These are phyloP conservation scores for Allium fistulosum DNA, from an alignment of 106 monocot genomes.

Conservation along the genomic window DNA sequence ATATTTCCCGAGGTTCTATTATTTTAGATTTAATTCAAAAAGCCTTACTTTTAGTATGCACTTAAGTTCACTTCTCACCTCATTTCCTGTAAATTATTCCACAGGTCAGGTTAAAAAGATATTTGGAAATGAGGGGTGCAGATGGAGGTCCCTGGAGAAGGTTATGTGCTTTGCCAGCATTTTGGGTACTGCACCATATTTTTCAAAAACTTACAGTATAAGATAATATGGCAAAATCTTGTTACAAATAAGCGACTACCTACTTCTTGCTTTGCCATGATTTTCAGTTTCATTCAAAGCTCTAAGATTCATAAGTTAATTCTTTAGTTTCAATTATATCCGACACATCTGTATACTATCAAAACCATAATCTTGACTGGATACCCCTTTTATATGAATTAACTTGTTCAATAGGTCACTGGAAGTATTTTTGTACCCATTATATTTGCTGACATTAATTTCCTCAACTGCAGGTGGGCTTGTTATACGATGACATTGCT, in stretches of 20 bases:
- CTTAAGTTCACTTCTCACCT: no score
- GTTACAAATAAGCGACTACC: no score
- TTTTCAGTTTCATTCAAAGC: not conserved
- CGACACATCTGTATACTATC: not conserved
- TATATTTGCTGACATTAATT: slow-evolving; percentile 1
- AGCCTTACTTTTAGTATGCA: no score
- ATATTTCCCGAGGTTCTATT: slow-evolving; percentile 87
- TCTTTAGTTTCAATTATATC: no score
- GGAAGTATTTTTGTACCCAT: no score
- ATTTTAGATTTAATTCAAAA: not conserved
- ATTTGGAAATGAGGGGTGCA: slow-evolving; percentile 99
- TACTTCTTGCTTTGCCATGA: no score
- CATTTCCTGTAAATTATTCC: not conserved
- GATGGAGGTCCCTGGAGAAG: slow-evolving; percentile 99
- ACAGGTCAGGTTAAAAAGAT: slow-evolving; percentile 93
- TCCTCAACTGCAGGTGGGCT: slow-evolving; percentile 52
- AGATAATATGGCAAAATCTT: no score
- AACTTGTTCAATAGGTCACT: no score
- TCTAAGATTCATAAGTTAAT: no score
- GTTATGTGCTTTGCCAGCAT: slow-evolving; percentile 95
- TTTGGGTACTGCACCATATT: slow-evolving; percentile 52
- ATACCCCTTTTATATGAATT: no score
- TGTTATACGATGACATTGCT: slow-evolving; percentile 90
- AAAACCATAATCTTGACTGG: no score
- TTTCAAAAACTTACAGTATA: no score